Evolutionary conservation across 2,329 filamentous ascomycete genomes (phyloP).

Genomic region (Aspergillus eucalypticola): DNA sequence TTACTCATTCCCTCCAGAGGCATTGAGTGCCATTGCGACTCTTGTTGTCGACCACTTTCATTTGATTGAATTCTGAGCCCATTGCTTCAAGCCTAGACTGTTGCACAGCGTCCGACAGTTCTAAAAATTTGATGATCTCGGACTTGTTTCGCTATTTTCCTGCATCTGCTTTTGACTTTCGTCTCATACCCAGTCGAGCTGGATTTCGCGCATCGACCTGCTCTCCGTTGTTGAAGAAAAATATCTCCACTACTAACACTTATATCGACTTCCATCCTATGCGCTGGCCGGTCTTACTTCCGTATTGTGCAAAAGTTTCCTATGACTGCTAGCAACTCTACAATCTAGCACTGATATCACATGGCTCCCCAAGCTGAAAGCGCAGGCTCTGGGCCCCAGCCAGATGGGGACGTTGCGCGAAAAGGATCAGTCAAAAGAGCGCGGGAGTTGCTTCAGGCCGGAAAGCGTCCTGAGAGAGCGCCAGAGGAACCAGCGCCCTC

Average conservation of each 20-base stretch:
- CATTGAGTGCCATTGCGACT: slow-evolving; percentile 34
- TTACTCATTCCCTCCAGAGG: slow-evolving; percentile 23
- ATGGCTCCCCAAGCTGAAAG: slow-evolving; percentile 25
- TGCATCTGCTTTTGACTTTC: slow-evolving; percentile 1
- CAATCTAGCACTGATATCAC: neutral
- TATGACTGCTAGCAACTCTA: slow-evolving; percentile 1
- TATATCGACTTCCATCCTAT: slow-evolving; percentile 2
- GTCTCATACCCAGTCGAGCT: slow-evolving; percentile 14
- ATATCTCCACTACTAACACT: neutral
- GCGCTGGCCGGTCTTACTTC: neutral
- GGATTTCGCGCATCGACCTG: slow-evolving; percentile 4
- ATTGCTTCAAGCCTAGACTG: neutral
- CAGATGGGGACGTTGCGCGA: slow-evolving; percentile 19
- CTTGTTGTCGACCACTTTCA: slow-evolving; percentile 23
- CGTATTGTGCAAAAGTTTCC: neutral
- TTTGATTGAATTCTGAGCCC: slow-evolving; percentile 7
- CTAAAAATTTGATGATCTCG: slow-evolving; percentile 4
- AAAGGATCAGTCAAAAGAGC: slow-evolving; percentile 40
- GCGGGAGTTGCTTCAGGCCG: slow-evolving; percentile 36
- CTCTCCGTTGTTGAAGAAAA: neutral
- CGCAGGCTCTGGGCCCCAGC: slow-evolving; percentile 13
- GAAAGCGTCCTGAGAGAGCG: slow-evolving; percentile 27
- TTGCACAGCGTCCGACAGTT: neutral
- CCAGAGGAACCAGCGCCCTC: slow-evolving; percentile 12
- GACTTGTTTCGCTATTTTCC: too few species aligned